Evolutionary conservation across 345 rosid genomes (phyloP), one percentile per base, ranked within the genome.

Genomic region (Acer yangbiense): DNA sequence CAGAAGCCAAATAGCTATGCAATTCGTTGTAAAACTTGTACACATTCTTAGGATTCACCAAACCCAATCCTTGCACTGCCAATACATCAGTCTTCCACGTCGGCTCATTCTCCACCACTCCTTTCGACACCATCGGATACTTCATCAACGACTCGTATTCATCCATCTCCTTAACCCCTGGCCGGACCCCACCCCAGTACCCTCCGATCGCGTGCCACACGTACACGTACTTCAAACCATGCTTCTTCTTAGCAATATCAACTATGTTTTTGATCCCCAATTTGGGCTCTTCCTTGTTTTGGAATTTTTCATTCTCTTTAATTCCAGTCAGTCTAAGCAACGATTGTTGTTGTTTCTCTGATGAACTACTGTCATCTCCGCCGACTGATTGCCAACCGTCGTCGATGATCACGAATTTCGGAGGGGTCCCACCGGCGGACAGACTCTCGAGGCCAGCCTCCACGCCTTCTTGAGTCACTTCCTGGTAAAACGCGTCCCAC

Each of bases 141-240:
- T 83, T 90, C 86, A 95, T 86, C 80, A 69, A 80, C 73, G 99
- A 88, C 25, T 85, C 94, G 64, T 89, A 95, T 43, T 84, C 88
- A 82, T 85, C 92, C 91, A 88, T 86, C 80, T 81, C 95, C 79
- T 84, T 71, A 12, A 82, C 87, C 1, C 96, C 97, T 0, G 99
- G 97, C 0, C 89, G 85, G 77, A 95, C 97, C 73, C 99, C 99
- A 6, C 99, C 99, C 99, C 99, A 95, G 55, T 95, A 95, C 58
- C 99, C 99, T 0, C 93, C 90, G 13, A 95, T 95, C 6, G 99
- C 98, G 67, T 95, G 99, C 99, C 99, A 95, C 20, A 95, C 96
- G 72, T 95, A 95, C 57, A 93, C 98, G 43, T 88, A 90, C 20
- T 90, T 92, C 43, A 95, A 73, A 73, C 96, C 97, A 78, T 92